Base-by-base conservation (phyloP, 2,329 filamentous ascomycete species). In the Bipolaris cookei region DNA sequence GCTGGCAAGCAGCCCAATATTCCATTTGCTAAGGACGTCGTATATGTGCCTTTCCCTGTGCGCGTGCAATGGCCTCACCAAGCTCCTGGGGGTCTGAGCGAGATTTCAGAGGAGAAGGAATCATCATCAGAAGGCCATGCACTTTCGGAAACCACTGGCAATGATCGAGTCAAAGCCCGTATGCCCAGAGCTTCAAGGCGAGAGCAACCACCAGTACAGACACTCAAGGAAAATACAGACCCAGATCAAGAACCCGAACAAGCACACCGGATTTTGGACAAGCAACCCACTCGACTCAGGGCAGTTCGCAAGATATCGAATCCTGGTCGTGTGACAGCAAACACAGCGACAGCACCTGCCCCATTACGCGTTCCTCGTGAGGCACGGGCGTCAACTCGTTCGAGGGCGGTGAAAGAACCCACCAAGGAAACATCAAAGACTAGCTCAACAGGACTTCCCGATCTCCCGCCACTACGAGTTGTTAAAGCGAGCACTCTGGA, bases 1-100 rank as follows among this genome's bases (percentile, higher is more conserved):
- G 74, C 76, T 25, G 80, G 80, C 21, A 78, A 78, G 32, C 77
- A 80, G 54, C 81, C 81, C 1, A 78, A 77, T 21, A 79, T 83
- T 58, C 81, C 81, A 1, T 81, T 83, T 53, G 77, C 79, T 2
- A 74, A 76, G 34, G 80, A 81, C 38, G 76, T 75, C 4, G 80
- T 83, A 3, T 83, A 83, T 59, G 71, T 79, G 5, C 80, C 77
- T n/a, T 78, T 78, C 58, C 77, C 78, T 8, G 74, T 73, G 51
- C 73, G 74, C 8, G 71, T 70, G 10, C 73, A 75, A 52, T 77
- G 76, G 73, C 72, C 73, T 35, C 70, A 72, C 41, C 67, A 70
- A 41, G 56, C 61, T 47, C 66, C 64, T 20, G 69, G 70, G 51
- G 70, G 71, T 23, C 49, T 78, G 62, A 72, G 73, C 59, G 74